phyloP scores from a whole-genome alignment of 2,329 filamentous ascomycete genomes.

The Passalora sequoiae region DNA sequence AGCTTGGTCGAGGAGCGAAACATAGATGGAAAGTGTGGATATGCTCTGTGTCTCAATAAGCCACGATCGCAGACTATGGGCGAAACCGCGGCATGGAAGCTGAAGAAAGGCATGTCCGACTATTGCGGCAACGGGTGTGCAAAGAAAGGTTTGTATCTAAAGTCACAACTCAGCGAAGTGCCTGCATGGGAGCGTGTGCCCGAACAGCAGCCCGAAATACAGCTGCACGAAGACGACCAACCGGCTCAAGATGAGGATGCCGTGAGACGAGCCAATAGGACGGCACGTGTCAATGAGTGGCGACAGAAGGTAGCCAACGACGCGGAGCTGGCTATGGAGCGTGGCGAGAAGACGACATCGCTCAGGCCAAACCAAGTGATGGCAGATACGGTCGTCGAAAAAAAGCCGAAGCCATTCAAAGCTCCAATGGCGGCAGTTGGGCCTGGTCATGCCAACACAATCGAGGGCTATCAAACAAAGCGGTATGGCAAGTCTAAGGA shows the following conservation, averaged over 20 bases:
- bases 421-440: slow-evolving; percentile 8
- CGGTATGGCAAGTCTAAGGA: slow-evolving; percentile 7
- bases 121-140: slow-evolving; percentile 85
- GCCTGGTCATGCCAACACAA: slow-evolving; percentile 15
- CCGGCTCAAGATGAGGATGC: slow-evolving; percentile 18
- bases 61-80: slow-evolving; percentile 46
- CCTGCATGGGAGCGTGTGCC: slow-evolving; percentile 77
- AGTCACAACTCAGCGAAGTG: slow-evolving; percentile 79
- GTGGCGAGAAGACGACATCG: slow-evolving; percentile 36
- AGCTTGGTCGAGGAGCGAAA: slow-evolving; percentile 85
- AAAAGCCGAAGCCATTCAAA: slow-evolving; percentile 19
- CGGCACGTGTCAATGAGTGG: slow-evolving; percentile 23
- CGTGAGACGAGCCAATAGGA: slow-evolving; percentile 31
- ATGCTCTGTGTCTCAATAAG: slow-evolving; percentile 68
- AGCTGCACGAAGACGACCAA: slow-evolving; percentile 36
- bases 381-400: slow-evolving; percentile 32
- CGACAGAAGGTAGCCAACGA: slow-evolving; percentile 31
- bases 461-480: slow-evolving; percentile 31
- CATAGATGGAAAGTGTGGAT: slow-evolving; percentile 75
- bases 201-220: slow-evolving; percentile 35
- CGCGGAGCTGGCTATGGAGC: slow-evolving; percentile 40
- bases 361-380: slow-evolving; percentile 32
- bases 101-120: slow-evolving; percentile 67
- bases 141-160: slow-evolving; percentile 73
- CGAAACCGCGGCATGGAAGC: slow-evolving; percentile 59